Conservation (phyloP, 2,329 filamentous ascomycete genomes). For the Penicillium crustosum region DNA sequence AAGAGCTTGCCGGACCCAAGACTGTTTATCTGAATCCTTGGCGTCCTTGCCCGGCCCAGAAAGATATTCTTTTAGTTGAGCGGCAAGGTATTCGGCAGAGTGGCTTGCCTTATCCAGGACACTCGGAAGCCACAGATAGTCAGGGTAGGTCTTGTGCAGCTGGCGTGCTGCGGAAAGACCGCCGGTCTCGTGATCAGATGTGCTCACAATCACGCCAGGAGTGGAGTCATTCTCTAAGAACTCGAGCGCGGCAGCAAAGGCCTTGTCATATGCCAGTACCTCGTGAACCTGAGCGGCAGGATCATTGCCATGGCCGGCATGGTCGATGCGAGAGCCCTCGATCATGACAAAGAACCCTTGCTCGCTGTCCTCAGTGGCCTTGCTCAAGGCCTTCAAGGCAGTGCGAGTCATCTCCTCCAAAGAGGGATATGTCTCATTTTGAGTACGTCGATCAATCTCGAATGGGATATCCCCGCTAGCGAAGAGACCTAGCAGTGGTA, state of each 20-base stretch:
- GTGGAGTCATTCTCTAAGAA: constrained; percentile 77
- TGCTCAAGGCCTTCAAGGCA: constrained; percentile 74
- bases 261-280: constrained; percentile 89
- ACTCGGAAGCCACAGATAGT: constrained; percentile 79
- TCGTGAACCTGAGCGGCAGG: constrained; percentile 84
- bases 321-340: constrained; percentile 92
- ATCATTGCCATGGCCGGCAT: constrained; percentile 85
- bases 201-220: constrained; percentile 75
- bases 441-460: constrained; percentile 82
- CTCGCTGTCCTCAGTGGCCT: constrained; percentile 78
- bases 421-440: constrained; percentile 79
- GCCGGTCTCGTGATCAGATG: constrained; percentile 95
- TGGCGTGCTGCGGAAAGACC: constrained; percentile 80
- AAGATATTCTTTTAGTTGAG: constrained; percentile 63
- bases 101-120: constrained; percentile 78
- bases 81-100: constrained; percentile 68
- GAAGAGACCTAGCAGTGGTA: constrained; percentile 85
- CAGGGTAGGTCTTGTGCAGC: constrained; percentile 47
- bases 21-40: constrained; percentile 49
- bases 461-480: constrained; percentile 82
- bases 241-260: constrained; percentile 78
- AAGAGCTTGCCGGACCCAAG: constrained; percentile 68
- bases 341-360: constrained; percentile 99
- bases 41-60: constrained; percentile 36
- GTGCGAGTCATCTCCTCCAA: constrained; percentile 87